These are phyloP conservation scores for Melampsora medusae DNA, from an alignment of 1,284 basidiomycete genomes.

Conservation along the genomic window DNA sequence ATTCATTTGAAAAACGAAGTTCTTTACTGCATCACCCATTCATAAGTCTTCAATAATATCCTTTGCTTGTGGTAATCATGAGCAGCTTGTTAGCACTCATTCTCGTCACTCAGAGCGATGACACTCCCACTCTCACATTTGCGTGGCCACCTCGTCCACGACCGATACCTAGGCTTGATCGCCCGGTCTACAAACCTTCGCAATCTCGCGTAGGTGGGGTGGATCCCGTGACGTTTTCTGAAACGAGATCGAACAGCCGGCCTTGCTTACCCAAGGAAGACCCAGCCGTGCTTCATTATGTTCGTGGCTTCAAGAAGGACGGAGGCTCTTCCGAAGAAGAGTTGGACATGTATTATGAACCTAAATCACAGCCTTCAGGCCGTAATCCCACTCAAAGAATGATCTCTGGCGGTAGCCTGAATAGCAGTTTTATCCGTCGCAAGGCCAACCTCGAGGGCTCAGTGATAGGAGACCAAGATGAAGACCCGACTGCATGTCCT, in stretches of 20 bases:
- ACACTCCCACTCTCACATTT: slow-evolving; percentile 33
- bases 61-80: neutral
- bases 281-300: slow-evolving; percentile 1
- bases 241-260: slow-evolving; percentile 1
- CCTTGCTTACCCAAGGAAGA: slow-evolving; percentile 3
- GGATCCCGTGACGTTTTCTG: slow-evolving; percentile 12
- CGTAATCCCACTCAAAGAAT: neutral
- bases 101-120: slow-evolving; percentile 37
- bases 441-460: neutral
- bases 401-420: neutral
- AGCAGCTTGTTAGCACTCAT: slow-evolving; percentile 34
- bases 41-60: no score
- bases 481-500: slow-evolving; percentile 8
- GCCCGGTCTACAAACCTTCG: slow-evolving; percentile 32
- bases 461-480: slow-evolving; percentile 3
- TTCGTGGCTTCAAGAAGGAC: slow-evolving; percentile 10
- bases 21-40: no score
- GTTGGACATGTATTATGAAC: neutral
- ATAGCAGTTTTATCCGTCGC: neutral
- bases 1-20: no score
- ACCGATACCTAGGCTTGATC: slow-evolving; percentile 33
- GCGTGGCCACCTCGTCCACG: slow-evolving; percentile 42
- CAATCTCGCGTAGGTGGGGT: slow-evolving; percentile 20
- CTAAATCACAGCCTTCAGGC: neutral
- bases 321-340: slow-evolving; percentile 2